Percentiles rank a stretch among this genome's conserved stretches.
These are phyloP conservation scores for Penicillium expansum DNA, from an alignment of 2,329 filamentous ascomycete genomes.

Conservation along the genomic window DNA sequence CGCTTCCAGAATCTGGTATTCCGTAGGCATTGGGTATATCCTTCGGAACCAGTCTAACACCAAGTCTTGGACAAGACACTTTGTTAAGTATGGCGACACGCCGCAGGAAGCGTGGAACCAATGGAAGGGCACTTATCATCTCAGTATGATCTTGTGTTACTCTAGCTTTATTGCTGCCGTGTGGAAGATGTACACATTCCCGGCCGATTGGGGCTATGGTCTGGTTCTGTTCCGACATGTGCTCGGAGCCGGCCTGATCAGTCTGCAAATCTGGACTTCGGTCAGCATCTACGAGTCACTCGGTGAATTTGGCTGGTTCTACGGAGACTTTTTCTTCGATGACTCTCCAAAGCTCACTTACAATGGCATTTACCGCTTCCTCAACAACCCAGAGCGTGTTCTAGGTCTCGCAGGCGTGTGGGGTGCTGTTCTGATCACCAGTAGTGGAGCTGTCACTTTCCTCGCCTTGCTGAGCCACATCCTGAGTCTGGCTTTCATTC, in stretches of 20 bases:
- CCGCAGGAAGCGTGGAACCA: constrained; percentile 92
- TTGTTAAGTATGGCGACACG: constrained; percentile 92
- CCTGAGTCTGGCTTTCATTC: constrained; percentile 80
- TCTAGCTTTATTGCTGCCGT: constrained; percentile 83
- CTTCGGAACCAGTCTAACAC: constrained; percentile 80
- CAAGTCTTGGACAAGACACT: constrained; percentile 96
- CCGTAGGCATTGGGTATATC: constrained; percentile 79
- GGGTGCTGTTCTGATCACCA: constrained; percentile 91
- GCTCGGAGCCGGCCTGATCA: constrained; percentile 73
- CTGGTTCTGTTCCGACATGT: constrained; percentile 83
- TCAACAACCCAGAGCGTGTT: constrained; percentile 95
- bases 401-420: constrained; percentile 93
- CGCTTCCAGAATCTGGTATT: constrained; percentile 87
- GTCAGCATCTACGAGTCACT: constrained; percentile 92
- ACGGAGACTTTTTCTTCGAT: constrained; percentile 97
- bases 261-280: constrained; percentile 88
- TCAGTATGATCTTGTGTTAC: constrained; percentile 88
- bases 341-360: constrained; percentile 86
- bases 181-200: constrained; percentile 95
- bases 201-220: constrained; percentile 82
- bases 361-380: constrained; percentile 93
- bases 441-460: constrained; percentile 81
- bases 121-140: constrained; percentile 94
- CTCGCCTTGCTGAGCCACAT: constrained; percentile 83
- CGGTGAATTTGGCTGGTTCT: constrained; percentile 98